phyloP scores from a whole-genome alignment of 495 filamentous ascomycete genomes.

The Tuber borchii region DNA sequence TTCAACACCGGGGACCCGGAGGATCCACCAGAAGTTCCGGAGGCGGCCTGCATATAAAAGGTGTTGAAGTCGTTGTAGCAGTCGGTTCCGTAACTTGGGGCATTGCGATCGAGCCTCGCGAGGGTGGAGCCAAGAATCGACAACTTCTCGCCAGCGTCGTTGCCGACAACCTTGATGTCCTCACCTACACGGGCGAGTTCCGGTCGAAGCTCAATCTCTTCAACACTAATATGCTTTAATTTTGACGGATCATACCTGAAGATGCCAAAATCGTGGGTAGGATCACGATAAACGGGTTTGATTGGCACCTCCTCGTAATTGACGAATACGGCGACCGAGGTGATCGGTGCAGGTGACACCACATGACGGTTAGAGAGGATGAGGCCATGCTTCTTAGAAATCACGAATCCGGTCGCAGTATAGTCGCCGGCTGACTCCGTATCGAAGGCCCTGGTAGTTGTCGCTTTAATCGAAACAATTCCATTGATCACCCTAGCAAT shows the following conservation, averaged over 20 bases:
- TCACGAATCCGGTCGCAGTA: conserved; percentile 42
- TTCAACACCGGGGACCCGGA: conserved; percentile 41
- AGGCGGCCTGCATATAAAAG: conserved; percentile 44
- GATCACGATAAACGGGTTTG: conserved; percentile 41
- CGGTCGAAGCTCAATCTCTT: conserved; percentile 42
- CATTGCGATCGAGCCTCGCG: conserved; percentile 39
- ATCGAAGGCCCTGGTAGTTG: conserved; percentile 41
- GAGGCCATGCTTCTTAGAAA: conserved; percentile 41
- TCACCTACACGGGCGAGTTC: conserved; percentile 41
- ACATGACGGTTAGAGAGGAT: conserved; percentile 42
- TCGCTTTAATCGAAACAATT: conserved; percentile 43
- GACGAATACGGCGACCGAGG: conserved; percentile 42
- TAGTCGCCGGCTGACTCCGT: conserved; percentile 42
- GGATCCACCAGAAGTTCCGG: conserved; percentile 41
- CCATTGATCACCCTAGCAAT: conserved; percentile 41
- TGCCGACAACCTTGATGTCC: conserved; percentile 43
- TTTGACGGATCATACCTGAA: conserved; percentile 41
- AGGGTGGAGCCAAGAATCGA: conserved; percentile 42
- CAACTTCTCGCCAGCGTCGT: conserved; percentile 42
- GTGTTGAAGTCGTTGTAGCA: conserved; percentile 43
- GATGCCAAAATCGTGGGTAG: conserved; percentile 42
- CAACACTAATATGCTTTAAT: conserved; percentile 40
- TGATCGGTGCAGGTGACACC: conserved; percentile 41
- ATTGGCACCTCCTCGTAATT: conserved; percentile 42
- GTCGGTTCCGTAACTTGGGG: conserved; percentile 40